Percentiles rank a stretch among this genome's conserved stretches.
These are phyloP conservation scores for Kappamyces sp. DNA, from an alignment of 192 early-diverging fungal species.

Conservation along the genomic window DNA sequence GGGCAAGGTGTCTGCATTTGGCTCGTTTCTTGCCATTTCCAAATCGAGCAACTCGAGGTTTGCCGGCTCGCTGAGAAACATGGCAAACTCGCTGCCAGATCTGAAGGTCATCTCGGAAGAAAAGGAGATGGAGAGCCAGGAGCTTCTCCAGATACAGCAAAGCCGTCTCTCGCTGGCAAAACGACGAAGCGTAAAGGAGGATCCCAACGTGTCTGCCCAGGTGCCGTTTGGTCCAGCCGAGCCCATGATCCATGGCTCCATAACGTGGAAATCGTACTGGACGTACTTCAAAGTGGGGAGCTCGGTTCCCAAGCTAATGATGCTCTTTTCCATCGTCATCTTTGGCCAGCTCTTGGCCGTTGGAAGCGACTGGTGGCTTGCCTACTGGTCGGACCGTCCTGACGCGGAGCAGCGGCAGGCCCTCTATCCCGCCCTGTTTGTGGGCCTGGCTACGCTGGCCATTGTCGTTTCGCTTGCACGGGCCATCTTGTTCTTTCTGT, in stretches of 20 bases:
- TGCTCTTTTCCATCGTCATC: conserved; percentile 28
- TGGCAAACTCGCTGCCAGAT: conserved; percentile 15
- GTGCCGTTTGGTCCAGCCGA: background rate
- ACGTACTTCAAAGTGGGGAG: conserved; percentile 36
- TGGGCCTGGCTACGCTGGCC: conserved; percentile 35
- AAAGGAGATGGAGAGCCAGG: conserved; percentile 9
- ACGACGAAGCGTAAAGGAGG: background rate
- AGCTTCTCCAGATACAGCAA: conserved; percentile 14
- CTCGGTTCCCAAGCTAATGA: conserved; percentile 3
- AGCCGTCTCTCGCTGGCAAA: background rate
- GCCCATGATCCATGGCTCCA: conserved; percentile 23
- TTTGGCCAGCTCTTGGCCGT: conserved; percentile 28
- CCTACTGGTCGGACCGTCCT: conserved; percentile 41
- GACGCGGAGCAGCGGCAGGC: conserved; percentile 30
- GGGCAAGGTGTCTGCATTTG: conserved; percentile 20
- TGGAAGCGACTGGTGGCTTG: conserved; percentile 53
- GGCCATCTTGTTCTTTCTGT: conserved; percentile 48
- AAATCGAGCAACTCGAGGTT: background rate
- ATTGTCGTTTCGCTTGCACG: conserved; percentile 43
- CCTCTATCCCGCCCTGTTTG: conserved; percentile 36
- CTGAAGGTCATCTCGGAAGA: conserved; percentile 17
- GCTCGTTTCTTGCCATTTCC: conserved; percentile 17
- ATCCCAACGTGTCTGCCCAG: background rate
- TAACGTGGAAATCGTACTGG: conserved; percentile 29
- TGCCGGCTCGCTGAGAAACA: background rate